phyloP scores from a whole-genome alignment of 1,284 basidiomycete species.

The Moniliella sp. region DNA sequence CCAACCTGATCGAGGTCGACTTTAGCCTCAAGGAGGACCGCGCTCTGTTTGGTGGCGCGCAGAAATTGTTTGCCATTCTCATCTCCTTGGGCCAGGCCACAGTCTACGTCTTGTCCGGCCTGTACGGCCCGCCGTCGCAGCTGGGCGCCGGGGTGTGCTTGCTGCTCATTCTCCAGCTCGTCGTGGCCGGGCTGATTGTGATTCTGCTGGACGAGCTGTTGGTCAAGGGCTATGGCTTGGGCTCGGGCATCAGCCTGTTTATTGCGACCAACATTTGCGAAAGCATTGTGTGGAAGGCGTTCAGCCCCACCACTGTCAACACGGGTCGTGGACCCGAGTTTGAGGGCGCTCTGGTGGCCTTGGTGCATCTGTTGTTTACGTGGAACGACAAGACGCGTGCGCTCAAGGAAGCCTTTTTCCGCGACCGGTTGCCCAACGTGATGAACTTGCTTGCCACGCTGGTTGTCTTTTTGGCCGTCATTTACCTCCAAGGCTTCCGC shows the following conservation, averaged over 20 bases:
- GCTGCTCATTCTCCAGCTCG: conserved; percentile 79
- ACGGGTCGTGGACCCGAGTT: conserved; percentile 94
- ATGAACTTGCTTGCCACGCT: conserved; percentile 90
- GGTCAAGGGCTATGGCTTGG: conserved; percentile 94
- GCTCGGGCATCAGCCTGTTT: conserved; percentile 92
- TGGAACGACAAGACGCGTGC: conserved; percentile 96
- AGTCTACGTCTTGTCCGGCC: conserved; percentile 85
- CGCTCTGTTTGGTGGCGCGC: conserved; percentile 79
- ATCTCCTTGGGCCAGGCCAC: conserved; percentile 89
- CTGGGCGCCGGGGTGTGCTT: conserved; percentile 86
- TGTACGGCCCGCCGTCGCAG: conserved; percentile 80
- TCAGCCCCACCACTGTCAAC: conserved; percentile 92
- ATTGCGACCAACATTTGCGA: conserved; percentile 99
- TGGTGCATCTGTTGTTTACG: conserved; percentile 96
- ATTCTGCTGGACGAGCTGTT: conserved; percentile 94
- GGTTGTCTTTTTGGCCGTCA: conserved; percentile 75
- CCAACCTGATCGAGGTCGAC: conserved; percentile 90
- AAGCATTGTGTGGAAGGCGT: conserved; percentile 96
- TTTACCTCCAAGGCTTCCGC: conserved; percentile 94
- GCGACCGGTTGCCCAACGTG: conserved; percentile 83
- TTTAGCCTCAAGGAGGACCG: conserved; percentile 91
- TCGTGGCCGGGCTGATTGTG: conserved; percentile 81
- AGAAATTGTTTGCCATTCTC: conserved; percentile 93
- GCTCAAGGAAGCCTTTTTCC: conserved; percentile 90
- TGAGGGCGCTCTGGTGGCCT: conserved; percentile 79